These are phyloP conservation scores for Rhodamnia rubescens DNA, from an alignment of 345 rosid genomes.

Conservation along the genomic window DNA sequence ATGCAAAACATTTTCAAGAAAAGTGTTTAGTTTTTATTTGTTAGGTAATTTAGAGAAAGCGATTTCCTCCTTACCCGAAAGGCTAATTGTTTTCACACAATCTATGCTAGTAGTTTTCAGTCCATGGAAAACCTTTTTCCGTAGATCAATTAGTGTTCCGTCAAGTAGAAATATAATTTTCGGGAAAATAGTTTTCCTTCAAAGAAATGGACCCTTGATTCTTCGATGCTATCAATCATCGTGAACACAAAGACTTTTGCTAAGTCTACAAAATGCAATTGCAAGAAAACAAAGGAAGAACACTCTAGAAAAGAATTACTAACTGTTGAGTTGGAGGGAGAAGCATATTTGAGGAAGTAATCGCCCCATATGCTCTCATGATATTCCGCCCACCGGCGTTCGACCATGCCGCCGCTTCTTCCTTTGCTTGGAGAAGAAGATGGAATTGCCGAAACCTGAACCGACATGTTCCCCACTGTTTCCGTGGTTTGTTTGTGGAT, in stretches of 20 bases:
- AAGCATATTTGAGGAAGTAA: neutral
- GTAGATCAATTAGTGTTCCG: neutral
- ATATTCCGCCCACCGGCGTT: neutral
- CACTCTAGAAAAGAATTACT: neutral
- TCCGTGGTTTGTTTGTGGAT: neutral
- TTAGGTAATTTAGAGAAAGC: fast-evolving
- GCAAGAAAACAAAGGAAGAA: neutral
- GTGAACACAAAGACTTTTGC: neutral
- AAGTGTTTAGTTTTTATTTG: neutral
- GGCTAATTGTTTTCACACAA: neutral
- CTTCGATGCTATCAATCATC: neutral
- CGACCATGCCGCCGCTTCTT: neutral
- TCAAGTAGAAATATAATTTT: neutral
- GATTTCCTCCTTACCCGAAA: neutral
- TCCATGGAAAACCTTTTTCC: neutral
- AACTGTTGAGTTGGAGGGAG: neutral
- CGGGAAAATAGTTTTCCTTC: too few species aligned
- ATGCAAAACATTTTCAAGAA: neutral
- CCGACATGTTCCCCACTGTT: neutral
- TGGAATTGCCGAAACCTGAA: neutral
- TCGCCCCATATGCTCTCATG: slow-evolving; percentile 16
- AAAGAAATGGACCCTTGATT: neutral
- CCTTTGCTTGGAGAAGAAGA: neutral
- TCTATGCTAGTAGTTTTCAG: neutral
- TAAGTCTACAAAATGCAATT: neutral